A percentile compares a stretch with the other conserved stretches of the same genome.
Evolutionary conservation across 192 early-diverging fungal genomes (phyloP).

Genomic region (Gamsiella multidivaricata): DNA sequence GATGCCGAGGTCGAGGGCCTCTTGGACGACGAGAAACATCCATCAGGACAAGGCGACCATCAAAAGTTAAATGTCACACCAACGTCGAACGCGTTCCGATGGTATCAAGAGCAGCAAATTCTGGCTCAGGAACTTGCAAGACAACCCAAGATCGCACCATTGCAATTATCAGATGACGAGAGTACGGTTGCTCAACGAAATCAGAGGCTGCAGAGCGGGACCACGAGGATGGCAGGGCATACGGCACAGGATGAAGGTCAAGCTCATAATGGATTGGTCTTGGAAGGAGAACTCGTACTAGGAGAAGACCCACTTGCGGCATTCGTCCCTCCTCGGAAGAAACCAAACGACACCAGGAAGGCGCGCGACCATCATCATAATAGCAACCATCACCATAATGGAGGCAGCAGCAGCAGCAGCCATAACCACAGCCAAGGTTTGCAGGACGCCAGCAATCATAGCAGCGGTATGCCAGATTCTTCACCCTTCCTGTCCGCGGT

Average conservation of each 20-base stretch:
- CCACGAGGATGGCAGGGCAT: too few relatives aligned
- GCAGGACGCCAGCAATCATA: not conserved
- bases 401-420: not conserved
- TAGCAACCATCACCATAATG: not conserved
- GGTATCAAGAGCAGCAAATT: slow-evolving; percentile 38
- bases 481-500: slow-evolving; percentile 15
- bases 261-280: not conserved
- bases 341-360: not conserved
- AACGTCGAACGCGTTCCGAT: slow-evolving; percentile 40
- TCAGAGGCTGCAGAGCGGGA: too few relatives aligned
- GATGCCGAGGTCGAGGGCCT: slow-evolving; percentile 26
- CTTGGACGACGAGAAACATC: not conserved
- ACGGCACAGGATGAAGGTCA: not conserved
- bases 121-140: slow-evolving; percentile 26
- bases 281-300: not conserved
- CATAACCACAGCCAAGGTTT: too few relatives aligned
- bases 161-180: slow-evolving; percentile 3
- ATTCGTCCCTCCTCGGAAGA: slow-evolving; percentile 7
- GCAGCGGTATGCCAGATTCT: not conserved
- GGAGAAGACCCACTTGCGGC: slow-evolving; percentile 33
- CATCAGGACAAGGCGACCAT: not conserved
- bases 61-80: slow-evolving; percentile 20
- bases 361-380: not conserved
- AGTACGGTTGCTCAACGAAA: too few relatives aligned
- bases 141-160: slow-evolving; percentile 22